Percentiles rank a stretch among this genome's conserved stretches.
These are phyloP conservation scores for Rhytidhysteron rufulum DNA, from an alignment of 2,329 filamentous ascomycete genomes.

Conservation along the genomic window DNA sequence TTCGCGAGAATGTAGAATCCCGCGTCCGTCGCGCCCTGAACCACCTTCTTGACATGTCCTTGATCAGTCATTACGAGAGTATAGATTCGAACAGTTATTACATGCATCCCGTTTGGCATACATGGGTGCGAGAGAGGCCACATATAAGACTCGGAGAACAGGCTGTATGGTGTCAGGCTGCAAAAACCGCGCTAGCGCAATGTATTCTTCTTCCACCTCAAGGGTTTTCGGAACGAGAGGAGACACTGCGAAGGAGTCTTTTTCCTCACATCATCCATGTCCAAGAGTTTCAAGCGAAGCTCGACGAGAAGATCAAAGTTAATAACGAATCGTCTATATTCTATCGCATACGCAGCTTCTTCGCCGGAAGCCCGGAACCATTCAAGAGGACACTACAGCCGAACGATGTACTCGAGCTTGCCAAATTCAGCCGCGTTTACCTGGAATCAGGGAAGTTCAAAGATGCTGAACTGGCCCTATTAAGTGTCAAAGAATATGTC, in stretches of 20 bases:
- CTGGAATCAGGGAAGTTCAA: constrained; percentile 15
- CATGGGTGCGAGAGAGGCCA: constrained; percentile 27
- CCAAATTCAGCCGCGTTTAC: constrained; percentile 27
- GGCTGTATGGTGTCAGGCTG: constrained; percentile 26
- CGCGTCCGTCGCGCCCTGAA: constrained; percentile 16
- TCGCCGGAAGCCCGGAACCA: neutral
- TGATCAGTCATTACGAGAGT: constrained; percentile 19
- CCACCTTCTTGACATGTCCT: constrained; percentile 15
- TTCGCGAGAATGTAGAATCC: constrained; percentile 2
- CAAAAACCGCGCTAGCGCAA: constrained; percentile 16
- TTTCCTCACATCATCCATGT: constrained; percentile 25
- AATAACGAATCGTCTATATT: neutral
- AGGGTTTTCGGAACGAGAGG: constrained; percentile 11
- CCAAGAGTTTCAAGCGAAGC: constrained; percentile 4
- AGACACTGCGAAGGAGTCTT: constrained; percentile 13
- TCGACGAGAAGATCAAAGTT: neutral
- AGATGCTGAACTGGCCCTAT: constrained; percentile 23
- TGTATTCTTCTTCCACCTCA: constrained; percentile 22
- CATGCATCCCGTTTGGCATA: constrained; percentile 30
- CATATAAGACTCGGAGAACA: constrained; percentile 19
- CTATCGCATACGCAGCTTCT: neutral
- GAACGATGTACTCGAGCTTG: constrained; percentile 8
- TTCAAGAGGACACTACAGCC: too few relatives aligned
- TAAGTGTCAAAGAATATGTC: constrained; percentile 18
- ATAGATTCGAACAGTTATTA: constrained; percentile 20